These are phyloP conservation scores for Fremontodendron californicum DNA, from an alignment of 345 rosid species.

Conservation along the genomic window DNA sequence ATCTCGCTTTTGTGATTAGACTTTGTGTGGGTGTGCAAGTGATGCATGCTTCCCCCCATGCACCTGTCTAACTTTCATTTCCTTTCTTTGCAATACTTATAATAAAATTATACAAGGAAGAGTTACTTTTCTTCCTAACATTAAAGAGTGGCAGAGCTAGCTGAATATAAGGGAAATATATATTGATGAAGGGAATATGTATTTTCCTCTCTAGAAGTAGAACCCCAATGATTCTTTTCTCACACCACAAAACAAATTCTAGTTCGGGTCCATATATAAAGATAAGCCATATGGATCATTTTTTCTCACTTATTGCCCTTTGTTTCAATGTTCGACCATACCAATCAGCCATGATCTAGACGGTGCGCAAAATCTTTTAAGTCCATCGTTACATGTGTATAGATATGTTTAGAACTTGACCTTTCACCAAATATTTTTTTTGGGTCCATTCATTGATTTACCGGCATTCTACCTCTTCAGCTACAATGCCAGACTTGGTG, in stretches of 20 bases:
- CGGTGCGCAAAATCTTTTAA: neutral
- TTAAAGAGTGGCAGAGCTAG: neutral
- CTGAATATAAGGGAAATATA: too few species aligned
- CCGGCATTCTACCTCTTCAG: neutral
- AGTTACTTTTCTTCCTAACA: neutral
- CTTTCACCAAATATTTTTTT: neutral
- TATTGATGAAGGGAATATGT: neutral
- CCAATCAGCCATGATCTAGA: neutral
- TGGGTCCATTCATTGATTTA: neutral
- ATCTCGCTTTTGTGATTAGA: conserved; percentile 1
- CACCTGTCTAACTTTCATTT: neutral
- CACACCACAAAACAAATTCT: neutral
- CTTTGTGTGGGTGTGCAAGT: neutral
- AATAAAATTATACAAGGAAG: neutral
- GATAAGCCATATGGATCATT: neutral
- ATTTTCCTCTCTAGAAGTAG: neutral
- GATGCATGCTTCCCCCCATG: neutral
- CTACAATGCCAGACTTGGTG: too few species aligned
- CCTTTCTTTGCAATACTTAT: neutral
- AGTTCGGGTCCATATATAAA: neutral
- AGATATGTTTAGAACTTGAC: neutral
- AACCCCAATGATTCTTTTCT: neutral
- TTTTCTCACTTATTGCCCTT: neutral
- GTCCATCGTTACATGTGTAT: neutral
- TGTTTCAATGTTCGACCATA: neutral